A percentile compares a stretch with the other conserved stretches of the same genome.
phyloP scores from a whole-genome alignment of 495 filamentous ascomycete genomes.

The Xylaria venustula region DNA sequence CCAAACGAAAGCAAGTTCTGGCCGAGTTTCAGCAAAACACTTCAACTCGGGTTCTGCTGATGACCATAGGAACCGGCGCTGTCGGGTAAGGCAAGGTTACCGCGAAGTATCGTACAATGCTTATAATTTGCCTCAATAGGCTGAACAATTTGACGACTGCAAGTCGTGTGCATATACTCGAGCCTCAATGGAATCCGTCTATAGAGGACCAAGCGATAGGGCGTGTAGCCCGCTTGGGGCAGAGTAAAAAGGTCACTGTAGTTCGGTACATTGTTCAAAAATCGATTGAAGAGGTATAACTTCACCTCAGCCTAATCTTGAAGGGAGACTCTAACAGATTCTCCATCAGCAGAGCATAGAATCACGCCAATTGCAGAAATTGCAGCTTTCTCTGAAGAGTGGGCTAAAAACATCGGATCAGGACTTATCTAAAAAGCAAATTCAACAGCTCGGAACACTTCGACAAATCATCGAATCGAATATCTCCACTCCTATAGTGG shows the following conservation, averaged over 20 bases:
- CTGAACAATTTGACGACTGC: slow-evolving; percentile 42
- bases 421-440: not conserved
- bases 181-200: slow-evolving; percentile 47
- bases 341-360: not conserved
- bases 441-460: no score
- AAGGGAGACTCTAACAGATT: not conserved
- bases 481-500: not conserved
- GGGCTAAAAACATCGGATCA: not conserved
- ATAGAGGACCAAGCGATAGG: slow-evolving; percentile 43
- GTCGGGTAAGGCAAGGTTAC: slow-evolving; percentile 32
- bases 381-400: not conserved
- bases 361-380: slow-evolving; percentile 1
- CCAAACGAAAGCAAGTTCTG: slow-evolving; percentile 27
- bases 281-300: slow-evolving; percentile 1
- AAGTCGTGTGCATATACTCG: slow-evolving; percentile 38
- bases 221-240: slow-evolving; percentile 36
- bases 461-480: not conserved
- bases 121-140: slow-evolving; percentile 16
- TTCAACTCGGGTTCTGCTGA: slow-evolving; percentile 33
- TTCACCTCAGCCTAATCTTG: no score
- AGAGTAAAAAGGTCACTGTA: slow-evolving; percentile 32
- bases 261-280: slow-evolving; percentile 16
- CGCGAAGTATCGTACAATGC: slow-evolving; percentile 1
- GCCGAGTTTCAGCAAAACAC: slow-evolving; percentile 26
- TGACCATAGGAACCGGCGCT: slow-evolving; percentile 45